Base-by-base conservation (phyloP, 2,329 filamentous ascomycete genomes). In the Bimuria novae-zelandiae region DNA sequence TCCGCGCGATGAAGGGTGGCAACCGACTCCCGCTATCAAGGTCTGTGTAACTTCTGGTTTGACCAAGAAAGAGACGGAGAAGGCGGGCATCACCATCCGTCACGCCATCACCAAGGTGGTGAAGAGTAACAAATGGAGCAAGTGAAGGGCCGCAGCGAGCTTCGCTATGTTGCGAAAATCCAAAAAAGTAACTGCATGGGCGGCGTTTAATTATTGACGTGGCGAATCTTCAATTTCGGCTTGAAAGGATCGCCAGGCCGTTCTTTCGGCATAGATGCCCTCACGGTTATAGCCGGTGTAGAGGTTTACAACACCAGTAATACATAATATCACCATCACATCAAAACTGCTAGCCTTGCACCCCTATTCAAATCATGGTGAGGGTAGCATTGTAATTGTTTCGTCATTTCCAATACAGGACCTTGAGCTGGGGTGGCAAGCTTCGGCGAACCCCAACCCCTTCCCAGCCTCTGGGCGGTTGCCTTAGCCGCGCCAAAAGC, bases 51-150 rank as follows among this genome's bases (percentile, higher is more conserved):
- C 92, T 0, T 89, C 85, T 4, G 94, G 89, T 1, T 78, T 99
- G 57, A 89, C 89, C 21, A 95, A 89, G 80, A 97, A 96, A 78
- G 94, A 99, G 74, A 89, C 92, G 49, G 95, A 99, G 77, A 96
- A 95, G 79, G 91, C 94, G 0, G 94, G 92, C 12, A 86, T 88
- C 7, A 87, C 84, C 8, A 92, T 99, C 62, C 83, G 93, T 55
- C 92, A 97, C 76, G 93, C 94, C 12, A 90, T 97, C 61, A 96
- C 92, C 46, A 97, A 96, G 77, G 86, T 97, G 56, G 86, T 99
- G 82, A 83, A 80, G 63, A 77, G 77, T 65, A 77, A 76, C 68
- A 81, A 70, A 63, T 74, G 65, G 33, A 36, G 19, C 22, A 25
- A 17, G 23, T 30, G 16, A 43, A 16, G 14, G 29, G 14, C 40